A percentile compares a stretch with the other conserved stretches of the same genome.
Conservation (phyloP, 2,329 filamentous ascomycete species). For the Nannizziopsis arthrosporioides region DNA sequence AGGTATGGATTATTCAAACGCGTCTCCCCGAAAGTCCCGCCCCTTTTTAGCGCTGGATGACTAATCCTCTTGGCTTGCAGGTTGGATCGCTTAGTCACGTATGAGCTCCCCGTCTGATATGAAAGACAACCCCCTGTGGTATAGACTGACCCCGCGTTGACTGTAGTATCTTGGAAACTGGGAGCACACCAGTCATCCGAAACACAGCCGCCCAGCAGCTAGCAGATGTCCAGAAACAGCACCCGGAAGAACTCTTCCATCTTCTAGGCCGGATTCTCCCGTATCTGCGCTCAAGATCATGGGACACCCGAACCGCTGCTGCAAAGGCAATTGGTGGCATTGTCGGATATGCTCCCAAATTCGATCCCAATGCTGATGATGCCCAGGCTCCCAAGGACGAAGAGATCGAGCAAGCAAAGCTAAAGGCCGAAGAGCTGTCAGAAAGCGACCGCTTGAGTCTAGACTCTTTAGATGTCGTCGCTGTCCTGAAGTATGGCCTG, state of each 20-base stretch:
- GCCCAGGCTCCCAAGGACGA: slow-evolving; percentile 37
- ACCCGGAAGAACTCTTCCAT: slow-evolving; percentile 95
- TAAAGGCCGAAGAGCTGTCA: slow-evolving; percentile 27
- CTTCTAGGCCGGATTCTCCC: slow-evolving; percentile 87
- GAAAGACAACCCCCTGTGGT: neutral
- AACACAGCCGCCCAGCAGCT: slow-evolving; percentile 95
- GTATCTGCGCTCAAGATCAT: slow-evolving; percentile 86
- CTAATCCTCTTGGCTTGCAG: slow-evolving; percentile 33
- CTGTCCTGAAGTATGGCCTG: slow-evolving; percentile 72
- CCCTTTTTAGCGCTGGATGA: slow-evolving; percentile 3
- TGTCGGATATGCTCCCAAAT: slow-evolving; percentile 72
- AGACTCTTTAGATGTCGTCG: slow-evolving; percentile 61
- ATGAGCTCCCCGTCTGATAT: slow-evolving; percentile 32
- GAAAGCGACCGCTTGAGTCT: slow-evolving; percentile 57
- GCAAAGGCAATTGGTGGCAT: slow-evolving; percentile 93
- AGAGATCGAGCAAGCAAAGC: slow-evolving; percentile 46
- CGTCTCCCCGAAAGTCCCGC: neutral
- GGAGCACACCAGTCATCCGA: slow-evolving; percentile 87
- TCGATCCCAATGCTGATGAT: slow-evolving; percentile 77
- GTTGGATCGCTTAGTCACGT: slow-evolving; percentile 79
- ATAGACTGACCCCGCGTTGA: neutral
- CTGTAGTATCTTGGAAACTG: slow-evolving; percentile 80
- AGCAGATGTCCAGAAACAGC: slow-evolving; percentile 94
- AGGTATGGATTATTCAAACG: slow-evolving; percentile 9
- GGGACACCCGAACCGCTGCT: slow-evolving; percentile 89